phyloP scores from a whole-genome alignment of 805 yeast genomes.

The Candida ortonii region DNA sequence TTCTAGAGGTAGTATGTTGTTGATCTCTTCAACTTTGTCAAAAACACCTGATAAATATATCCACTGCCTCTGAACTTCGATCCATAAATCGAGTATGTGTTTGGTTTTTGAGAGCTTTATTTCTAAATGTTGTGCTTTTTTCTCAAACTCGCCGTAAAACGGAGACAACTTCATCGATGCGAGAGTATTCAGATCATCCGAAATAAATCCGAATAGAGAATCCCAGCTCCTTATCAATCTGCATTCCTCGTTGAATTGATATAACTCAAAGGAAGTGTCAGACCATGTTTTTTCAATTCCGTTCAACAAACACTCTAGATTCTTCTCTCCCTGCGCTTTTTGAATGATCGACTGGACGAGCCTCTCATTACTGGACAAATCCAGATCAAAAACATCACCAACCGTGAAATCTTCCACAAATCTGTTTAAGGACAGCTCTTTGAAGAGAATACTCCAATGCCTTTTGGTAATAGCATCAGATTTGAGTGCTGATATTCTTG shows the following conservation, averaged over 20 bases:
- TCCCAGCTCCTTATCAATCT: constrained; percentile 70
- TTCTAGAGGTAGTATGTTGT: constrained; percentile 65
- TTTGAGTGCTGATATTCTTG: constrained; percentile 45
- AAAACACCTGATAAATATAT: constrained; percentile 80
- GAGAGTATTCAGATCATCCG: constrained; percentile 60
- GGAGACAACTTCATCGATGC: constrained; percentile 70
- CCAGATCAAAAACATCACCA: constrained; percentile 61
- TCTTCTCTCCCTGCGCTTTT: constrained; percentile 71
- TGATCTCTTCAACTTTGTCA: constrained; percentile 55
- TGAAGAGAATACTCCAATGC: constrained; percentile 61
- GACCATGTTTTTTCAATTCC: constrained; percentile 58
- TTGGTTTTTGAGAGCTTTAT: constrained; percentile 49
- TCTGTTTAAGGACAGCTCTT: constrained; percentile 19
- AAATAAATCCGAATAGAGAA: constrained; percentile 51
- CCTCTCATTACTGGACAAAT: constrained; percentile 44
- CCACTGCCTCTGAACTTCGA: constrained; percentile 88
- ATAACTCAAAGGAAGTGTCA: constrained; percentile 46
- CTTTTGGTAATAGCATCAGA: constrained; percentile 57
- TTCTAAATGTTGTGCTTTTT: constrained; percentile 54
- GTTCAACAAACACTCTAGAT: constrained; percentile 55
- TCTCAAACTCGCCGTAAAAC: constrained; percentile 57
- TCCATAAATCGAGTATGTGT: constrained; percentile 63
- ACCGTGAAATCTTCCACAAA: constrained; percentile 38
- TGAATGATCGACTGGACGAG: constrained; percentile 47
- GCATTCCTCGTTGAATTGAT: constrained; percentile 49